A percentile compares a stretch with the other conserved stretches of the same genome.
Conservation (phyloP, 192 early-diverging fungal species). For the Gamsiella multidivaricata region DNA sequence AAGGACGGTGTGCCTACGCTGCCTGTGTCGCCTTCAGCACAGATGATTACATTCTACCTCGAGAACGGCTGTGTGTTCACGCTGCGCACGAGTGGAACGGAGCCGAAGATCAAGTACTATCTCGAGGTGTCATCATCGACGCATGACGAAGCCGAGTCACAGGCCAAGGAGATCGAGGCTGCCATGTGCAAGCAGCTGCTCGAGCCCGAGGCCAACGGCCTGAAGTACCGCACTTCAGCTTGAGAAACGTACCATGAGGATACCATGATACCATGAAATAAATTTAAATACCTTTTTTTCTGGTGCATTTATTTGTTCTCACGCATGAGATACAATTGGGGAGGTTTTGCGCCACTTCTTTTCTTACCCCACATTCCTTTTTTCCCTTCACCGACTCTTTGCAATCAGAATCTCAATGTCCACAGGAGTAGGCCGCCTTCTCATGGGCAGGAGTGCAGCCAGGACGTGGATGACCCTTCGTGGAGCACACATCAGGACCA, state of each 20-base stretch:
- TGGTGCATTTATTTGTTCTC: too few species aligned
- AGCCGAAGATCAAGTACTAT: slow-evolving; percentile 94
- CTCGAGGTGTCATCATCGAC: slow-evolving; percentile 68
- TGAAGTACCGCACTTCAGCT: slow-evolving; percentile 42
- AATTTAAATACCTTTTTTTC: too few species aligned
- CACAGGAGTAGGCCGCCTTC: slow-evolving; percentile 32
- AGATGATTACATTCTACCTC: slow-evolving; percentile 93
- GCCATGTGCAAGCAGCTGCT: slow-evolving; percentile 63
- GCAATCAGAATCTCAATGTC: slow-evolving; percentile 10
- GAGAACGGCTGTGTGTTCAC: slow-evolving; percentile 76
- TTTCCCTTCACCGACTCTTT: not conserved
- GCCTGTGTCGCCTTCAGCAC: slow-evolving; percentile 78
- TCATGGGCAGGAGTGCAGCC: slow-evolving; percentile 11
- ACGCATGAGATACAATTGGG: too few species aligned
- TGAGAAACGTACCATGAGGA: too few species aligned
- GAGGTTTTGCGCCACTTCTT: too few species aligned
- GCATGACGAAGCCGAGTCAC: slow-evolving; percentile 60
- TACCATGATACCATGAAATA: too few species aligned
- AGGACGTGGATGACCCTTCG: slow-evolving; percentile 9
- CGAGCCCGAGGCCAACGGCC: slow-evolving; percentile 63
- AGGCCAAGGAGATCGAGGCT: slow-evolving; percentile 62
- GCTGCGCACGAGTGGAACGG: slow-evolving; percentile 83
- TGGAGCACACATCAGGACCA: slow-evolving; percentile 2
- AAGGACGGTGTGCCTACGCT: slow-evolving; percentile 71
- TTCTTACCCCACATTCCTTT: not conserved